These are phyloP conservation scores for Trichoderma cornu-damae DNA, from an alignment of 2,329 filamentous ascomycete species.

Conservation along the genomic window DNA sequence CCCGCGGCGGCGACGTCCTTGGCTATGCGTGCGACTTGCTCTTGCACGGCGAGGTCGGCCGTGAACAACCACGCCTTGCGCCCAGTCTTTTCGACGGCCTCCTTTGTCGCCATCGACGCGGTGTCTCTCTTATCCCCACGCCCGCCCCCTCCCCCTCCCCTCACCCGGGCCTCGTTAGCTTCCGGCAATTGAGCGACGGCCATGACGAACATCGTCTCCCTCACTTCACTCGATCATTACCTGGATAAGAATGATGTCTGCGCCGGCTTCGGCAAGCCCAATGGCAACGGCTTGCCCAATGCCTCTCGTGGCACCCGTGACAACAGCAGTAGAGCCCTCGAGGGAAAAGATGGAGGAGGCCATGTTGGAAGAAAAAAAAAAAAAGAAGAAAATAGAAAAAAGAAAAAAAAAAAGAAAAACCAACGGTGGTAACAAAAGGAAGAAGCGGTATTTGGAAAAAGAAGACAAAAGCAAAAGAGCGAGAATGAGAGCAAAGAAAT, in stretches of 20 bases:
- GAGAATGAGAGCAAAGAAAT: too few relatives aligned
- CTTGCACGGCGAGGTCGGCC: conserved; percentile 60
- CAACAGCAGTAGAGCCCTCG: conserved; percentile 50
- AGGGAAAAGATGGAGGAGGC: conserved; percentile 47
- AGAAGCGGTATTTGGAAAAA: too few relatives aligned
- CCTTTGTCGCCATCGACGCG: conserved; percentile 48
- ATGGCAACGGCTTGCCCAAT: conserved; percentile 55
- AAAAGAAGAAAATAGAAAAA: not conserved
- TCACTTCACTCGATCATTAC: too few relatives aligned
- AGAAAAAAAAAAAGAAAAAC: not conserved
- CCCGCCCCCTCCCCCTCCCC: not conserved
- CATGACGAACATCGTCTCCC: not conserved
- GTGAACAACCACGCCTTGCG: conserved; percentile 63
- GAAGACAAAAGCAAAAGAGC: not conserved
- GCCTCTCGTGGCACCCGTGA: conserved; percentile 54
- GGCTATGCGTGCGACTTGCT: conserved; percentile 56
- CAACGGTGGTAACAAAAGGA: too few relatives aligned
- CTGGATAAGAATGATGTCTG: conserved; percentile 52
- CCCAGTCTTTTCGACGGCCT: conserved; percentile 58
- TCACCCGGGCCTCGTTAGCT: not conserved
- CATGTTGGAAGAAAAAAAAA: conserved; percentile 27
- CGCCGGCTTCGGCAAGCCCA: conserved; percentile 54
- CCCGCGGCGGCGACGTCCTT: conserved; percentile 57
- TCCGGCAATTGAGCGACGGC: not conserved
- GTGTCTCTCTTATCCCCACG: conserved; percentile 37